Base-by-base conservation (phyloP, 495 filamentous ascomycete genomes). In the Trypethelium eluteriae region DNA sequence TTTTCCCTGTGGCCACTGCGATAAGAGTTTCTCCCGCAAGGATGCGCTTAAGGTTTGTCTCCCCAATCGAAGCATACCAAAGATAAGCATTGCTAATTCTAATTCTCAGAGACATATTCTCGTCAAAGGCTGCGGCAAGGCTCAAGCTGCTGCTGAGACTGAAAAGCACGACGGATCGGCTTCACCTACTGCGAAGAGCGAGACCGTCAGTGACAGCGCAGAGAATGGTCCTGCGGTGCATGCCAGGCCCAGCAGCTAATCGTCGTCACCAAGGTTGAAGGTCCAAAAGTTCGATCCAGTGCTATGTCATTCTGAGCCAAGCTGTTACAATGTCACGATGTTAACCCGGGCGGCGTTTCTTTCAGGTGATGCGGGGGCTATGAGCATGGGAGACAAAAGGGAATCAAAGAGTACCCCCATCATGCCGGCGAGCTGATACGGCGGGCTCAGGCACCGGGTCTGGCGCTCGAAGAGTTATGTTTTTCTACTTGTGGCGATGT, bases 1-100 rank as follows among this genome's bases (percentile, higher is more conserved):
- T 0, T 98, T 92, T 75, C 93, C 94, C 0, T 98, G 94, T 73
- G 83, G 76, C 11, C 87, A 90, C 71, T 98, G 94, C 73, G 92
- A 96, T 39, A 98, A 98, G 84, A 94, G 91, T 76, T 98, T 98
- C 71, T 96, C 91, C 25, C 80, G 94, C 49, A 98, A 97, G 76
- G 94, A 98, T 81, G 94, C 94, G 25, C 81, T 98, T 14, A 98
- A 98, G 89, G 94, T 98, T 72, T 67, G 82, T 75, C 39, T 38
- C 64, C 39, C 62, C 68, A 70, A 57, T 61, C 35, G 25, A 64
- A 66, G 14, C 62, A 66, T 32, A 63, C 50, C 38, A 35, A 63
- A 32, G 62, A 46, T 65, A 70, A 64, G 12, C 56, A 56, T 66
- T 64, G 67, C 77, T 79, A 70, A 78, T 71, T 67, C 34, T 10